Percentiles rank a stretch among this genome's conserved stretches.
phyloP scores from a whole-genome alignment of 2,329 filamentous ascomycete genomes.

The Pseudogymnoascus sp. region DNA sequence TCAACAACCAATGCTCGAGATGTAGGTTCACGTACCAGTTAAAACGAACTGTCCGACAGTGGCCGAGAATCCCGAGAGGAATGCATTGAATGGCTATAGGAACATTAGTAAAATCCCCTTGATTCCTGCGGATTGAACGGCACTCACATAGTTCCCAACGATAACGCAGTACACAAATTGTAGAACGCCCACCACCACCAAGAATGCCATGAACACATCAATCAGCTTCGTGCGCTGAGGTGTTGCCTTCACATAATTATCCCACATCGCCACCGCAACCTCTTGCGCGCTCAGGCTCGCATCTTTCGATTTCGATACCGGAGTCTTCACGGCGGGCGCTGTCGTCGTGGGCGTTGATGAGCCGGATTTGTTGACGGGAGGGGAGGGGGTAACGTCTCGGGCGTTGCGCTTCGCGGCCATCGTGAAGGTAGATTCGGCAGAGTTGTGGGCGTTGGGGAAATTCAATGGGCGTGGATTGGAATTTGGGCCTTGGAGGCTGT shows the following conservation, averaged over 20 bases:
- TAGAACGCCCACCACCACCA: constrained; percentile 75
- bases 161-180: constrained; percentile 92
- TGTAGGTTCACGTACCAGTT: constrained; percentile 53
- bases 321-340: constrained; percentile 18
- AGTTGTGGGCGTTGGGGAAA: constrained; percentile 15
- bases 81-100: constrained; percentile 93
- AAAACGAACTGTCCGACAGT: constrained; percentile 97
- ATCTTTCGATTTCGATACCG: constrained; percentile 21
- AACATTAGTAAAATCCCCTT: constrained; percentile 12
- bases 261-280: constrained; percentile 63
- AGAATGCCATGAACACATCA: constrained; percentile 82
- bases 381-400: constrained; percentile 22
- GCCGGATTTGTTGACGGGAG: constrained; percentile 19
- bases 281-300: constrained; percentile 32
- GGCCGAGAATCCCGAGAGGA: constrained; percentile 87
- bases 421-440: constrained; percentile 17
- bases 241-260: constrained; percentile 72
- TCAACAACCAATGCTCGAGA: not conserved
- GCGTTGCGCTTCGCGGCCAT: constrained; percentile 47
- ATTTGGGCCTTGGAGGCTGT: constrained; percentile 8
- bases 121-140: not conserved
- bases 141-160: constrained; percentile 85
- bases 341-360: constrained; percentile 24
- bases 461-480: constrained; percentile 2
- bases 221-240: constrained; percentile 87